These are phyloP conservation scores for Cryphonectria nitschkei DNA, from an alignment of 2,329 filamentous ascomycete genomes.

Conservation along the genomic window DNA sequence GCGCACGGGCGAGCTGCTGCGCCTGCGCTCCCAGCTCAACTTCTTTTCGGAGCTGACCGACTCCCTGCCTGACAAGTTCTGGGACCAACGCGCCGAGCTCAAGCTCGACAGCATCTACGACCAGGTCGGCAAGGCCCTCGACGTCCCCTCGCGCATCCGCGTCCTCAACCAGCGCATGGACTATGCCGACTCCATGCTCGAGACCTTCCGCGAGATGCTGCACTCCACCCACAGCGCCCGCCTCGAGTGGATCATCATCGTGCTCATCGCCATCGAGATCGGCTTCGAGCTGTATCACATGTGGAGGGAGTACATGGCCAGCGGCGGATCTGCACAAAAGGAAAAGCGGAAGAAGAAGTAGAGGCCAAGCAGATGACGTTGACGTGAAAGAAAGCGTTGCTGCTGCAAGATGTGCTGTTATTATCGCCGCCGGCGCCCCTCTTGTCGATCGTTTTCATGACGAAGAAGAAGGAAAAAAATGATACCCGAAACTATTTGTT, in stretches of 20 bases:
- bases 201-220: constrained; percentile 81
- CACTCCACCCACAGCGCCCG: constrained; percentile 88
- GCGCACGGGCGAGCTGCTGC: constrained; percentile 90
- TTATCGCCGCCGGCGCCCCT: not conserved
- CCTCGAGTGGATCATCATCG: constrained; percentile 94
- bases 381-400: not conserved
- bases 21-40: constrained; percentile 88
- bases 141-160: constrained; percentile 89
- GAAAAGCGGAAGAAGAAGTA: constrained; percentile 14
- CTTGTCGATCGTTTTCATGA: not conserved
- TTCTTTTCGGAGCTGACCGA: constrained; percentile 97
- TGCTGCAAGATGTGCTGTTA: not conserved
- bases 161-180: constrained; percentile 97
- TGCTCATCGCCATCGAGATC: constrained; percentile 90
- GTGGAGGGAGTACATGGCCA: constrained; percentile 71
- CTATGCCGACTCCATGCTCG: constrained; percentile 94
- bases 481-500: constrained; percentile 18
- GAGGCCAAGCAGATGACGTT: not conserved
- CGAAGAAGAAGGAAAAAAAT: not conserved
- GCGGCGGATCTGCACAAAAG: constrained; percentile 44
- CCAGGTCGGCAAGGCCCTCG: constrained; percentile 84
- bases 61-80: constrained; percentile 92
- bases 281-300: constrained; percentile 70
- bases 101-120: constrained; percentile 95
- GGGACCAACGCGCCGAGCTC: constrained; percentile 88